A percentile compares a stretch with the other conserved stretches of the same genome.
Evolutionary conservation across 1,284 basidiomycete species (phyloP).

Genomic region (Schizophyllum commune): DNA sequence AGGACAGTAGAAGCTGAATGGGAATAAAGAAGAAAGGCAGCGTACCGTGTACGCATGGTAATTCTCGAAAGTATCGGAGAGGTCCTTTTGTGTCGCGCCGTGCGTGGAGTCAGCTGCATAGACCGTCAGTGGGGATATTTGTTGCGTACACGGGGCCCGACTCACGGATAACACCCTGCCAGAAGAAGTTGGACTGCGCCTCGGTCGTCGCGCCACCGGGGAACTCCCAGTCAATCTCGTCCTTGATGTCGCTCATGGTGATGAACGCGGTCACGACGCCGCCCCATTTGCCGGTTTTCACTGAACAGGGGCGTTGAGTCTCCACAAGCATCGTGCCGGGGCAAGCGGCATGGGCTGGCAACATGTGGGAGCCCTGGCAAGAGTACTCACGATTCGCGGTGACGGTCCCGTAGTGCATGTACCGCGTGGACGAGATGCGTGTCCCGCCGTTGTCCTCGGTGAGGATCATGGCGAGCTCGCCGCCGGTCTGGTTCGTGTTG

Average conservation of each 20-base stretch:
- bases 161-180: conserved; percentile 52
- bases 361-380: too few relatives aligned
- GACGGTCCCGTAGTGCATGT: conserved; percentile 74
- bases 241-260: conserved; percentile 78
- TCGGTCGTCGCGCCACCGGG: conserved; percentile 51
- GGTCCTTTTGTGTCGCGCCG: conserved; percentile 37
- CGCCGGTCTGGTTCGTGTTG: conserved; percentile 45
- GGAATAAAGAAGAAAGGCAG: conserved; percentile 5
- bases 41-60: conserved; percentile 74
- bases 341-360: too few relatives aligned
- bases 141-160: too few relatives aligned
- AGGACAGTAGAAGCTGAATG: too few relatives aligned
- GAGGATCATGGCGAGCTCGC: conserved; percentile 56
- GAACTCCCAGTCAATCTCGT: conserved; percentile 86
- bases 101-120: conserved; percentile 26
- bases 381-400: conserved; percentile 60
- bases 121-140: too few relatives aligned
- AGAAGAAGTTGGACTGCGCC: conserved; percentile 74
- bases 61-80: conserved; percentile 55
- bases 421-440: conserved; percentile 69
- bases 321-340: too few relatives aligned
- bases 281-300: conserved; percentile 63
- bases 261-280: conserved; percentile 82
- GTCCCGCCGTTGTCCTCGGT: conserved; percentile 68
- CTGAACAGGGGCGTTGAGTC: conserved; percentile 23